Evolutionary conservation across 78 protist species (phyloP).

Genomic region (Dictyostelium capitatum): DNA sequence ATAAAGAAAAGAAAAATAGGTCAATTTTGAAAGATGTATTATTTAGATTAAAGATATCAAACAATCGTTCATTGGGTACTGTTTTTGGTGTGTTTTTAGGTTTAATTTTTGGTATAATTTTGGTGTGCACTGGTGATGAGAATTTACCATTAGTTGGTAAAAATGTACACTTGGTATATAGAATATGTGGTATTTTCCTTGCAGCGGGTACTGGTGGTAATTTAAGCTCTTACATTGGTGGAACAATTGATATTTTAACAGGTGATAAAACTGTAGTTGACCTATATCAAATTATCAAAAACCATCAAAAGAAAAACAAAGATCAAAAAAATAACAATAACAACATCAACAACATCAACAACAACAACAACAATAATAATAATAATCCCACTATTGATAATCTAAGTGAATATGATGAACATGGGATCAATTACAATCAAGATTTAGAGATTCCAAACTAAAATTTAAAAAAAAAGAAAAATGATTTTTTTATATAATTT

Average conservation of each 20-base stretch:
- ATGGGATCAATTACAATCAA: not conserved
- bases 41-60: not conserved
- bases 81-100: not conserved
- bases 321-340: not conserved
- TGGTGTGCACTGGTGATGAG: not conserved
- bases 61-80: constrained; percentile 18
- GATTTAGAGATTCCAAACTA: too few relatives aligned
- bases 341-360: not conserved
- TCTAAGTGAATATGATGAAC: not conserved
- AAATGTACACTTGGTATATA: not conserved
- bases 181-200: not conserved
- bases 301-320: not conserved
- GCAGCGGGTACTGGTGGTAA: constrained; percentile 27
- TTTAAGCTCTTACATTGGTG: constrained; percentile 18
- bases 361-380: not conserved
- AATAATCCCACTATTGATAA: not conserved
- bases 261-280: constrained; percentile 25
- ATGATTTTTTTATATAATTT: not conserved
- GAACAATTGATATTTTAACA: constrained; percentile 14
- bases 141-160: constrained; percentile 7
- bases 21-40: not conserved
- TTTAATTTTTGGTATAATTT: not conserved
- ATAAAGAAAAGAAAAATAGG: not conserved
- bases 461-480: too few relatives aligned
- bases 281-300: not conserved